phyloP scores from a whole-genome alignment of 1,139 yeast species.

The Debaryomyces sp. region DNA sequence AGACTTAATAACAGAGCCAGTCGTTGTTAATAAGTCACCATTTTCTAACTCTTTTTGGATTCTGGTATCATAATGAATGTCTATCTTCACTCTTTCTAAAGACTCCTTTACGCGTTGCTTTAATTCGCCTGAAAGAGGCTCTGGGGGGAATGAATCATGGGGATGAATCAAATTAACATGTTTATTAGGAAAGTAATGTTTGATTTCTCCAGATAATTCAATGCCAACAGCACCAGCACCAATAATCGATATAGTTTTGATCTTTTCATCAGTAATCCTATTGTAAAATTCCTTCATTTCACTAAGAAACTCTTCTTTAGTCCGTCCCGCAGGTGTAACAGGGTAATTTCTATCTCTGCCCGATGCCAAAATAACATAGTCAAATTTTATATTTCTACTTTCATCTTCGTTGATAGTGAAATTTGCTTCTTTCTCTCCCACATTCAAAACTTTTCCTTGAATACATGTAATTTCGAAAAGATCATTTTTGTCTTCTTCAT shows the following conservation, averaged over 20 bases:
- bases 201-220: conserved; percentile 51
- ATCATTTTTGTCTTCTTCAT: conserved; percentile 7
- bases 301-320: conserved; percentile 26
- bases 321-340: conserved; percentile 48
- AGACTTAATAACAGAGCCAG: conserved; percentile 32
- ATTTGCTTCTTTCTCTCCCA: conserved; percentile 29
- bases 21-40: conserved; percentile 35
- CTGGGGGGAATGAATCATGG: conserved; percentile 42
- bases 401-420: conserved; percentile 21
- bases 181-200: conserved; percentile 35
- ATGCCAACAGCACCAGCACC: conserved; percentile 58
- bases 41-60: conserved; percentile 25
- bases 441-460: conserved; percentile 42
- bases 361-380: conserved; percentile 50
- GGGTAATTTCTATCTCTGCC: conserved; percentile 60
- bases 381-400: conserved; percentile 40
- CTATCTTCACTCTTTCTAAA: conserved; percentile 16
- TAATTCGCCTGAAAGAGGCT: conserved; percentile 20
- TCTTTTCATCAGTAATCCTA: conserved; percentile 9
- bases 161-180: conserved; percentile 45
- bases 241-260: conserved; percentile 35
- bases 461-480: conserved; percentile 29
- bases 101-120: background rate
- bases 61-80: conserved; percentile 26
- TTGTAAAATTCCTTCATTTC: background rate